phyloP scores from a whole-genome alignment of 1,139 yeast genomes.

The Candida smagusa region DNA sequence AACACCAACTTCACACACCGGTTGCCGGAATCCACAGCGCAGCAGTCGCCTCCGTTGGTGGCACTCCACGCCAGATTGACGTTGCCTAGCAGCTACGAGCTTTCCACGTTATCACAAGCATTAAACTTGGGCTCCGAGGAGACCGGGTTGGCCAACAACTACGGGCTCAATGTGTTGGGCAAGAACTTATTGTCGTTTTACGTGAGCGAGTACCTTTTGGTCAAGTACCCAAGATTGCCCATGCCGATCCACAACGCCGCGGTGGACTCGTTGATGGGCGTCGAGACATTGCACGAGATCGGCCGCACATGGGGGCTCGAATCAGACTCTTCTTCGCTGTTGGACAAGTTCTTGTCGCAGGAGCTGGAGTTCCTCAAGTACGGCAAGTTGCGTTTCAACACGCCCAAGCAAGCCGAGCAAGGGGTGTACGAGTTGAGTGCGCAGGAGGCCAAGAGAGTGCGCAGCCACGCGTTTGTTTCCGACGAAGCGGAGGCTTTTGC shows the following conservation, averaged over 20 bases:
- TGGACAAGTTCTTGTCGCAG: constrained; percentile 66
- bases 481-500: constrained; percentile 45
- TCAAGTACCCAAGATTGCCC: constrained; percentile 87
- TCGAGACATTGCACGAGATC: constrained; percentile 56
- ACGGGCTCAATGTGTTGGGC: constrained; percentile 80
- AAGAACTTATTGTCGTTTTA: constrained; percentile 72
- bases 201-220: constrained; percentile 67
- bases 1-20: constrained; percentile 44
- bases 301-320: constrained; percentile 90
- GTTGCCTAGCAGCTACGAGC: constrained; percentile 54
- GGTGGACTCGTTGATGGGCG: constrained; percentile 69
- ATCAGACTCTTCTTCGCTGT: constrained; percentile 58
- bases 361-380: constrained; percentile 62
- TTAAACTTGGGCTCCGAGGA: constrained; percentile 46
- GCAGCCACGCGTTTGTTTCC: constrained; percentile 23
- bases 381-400: constrained; percentile 61
- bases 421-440: constrained; percentile 50
- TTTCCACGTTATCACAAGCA: constrained; percentile 75
- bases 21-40: constrained; percentile 48
- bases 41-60: constrained; percentile 64
- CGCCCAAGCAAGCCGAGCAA: constrained; percentile 38
- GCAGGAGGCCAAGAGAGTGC: constrained; percentile 22
- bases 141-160: constrained; percentile 59
- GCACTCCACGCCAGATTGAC: constrained; percentile 79
- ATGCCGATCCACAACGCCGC: constrained; percentile 71